Percentiles rank a stretch among this genome's conserved stretches.
Evolutionary conservation across 768 basidiomycete species (phyloP).

Genomic region (Rhizopogon rudus): DNA sequence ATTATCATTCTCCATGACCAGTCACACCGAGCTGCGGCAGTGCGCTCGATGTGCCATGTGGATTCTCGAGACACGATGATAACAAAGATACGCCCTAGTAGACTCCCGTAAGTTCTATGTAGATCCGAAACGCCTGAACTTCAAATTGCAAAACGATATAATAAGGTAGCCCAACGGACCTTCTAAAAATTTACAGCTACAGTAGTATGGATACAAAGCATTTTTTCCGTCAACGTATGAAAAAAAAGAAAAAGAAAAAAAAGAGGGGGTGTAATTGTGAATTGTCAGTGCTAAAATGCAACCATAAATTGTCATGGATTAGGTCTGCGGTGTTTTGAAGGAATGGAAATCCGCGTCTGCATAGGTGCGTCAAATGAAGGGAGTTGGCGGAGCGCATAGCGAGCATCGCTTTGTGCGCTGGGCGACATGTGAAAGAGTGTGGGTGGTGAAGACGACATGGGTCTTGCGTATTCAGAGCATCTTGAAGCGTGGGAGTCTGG

Average conservation of each 20-base stretch:
- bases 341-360: not conserved
- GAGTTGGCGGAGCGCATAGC: conserved; percentile 4
- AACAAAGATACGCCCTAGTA: no score
- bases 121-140: not conserved
- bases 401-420: not conserved
- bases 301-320: not conserved
- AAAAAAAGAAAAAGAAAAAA: not conserved
- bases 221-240: not conserved
- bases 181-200: conserved; percentile 4
- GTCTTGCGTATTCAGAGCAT: conserved; percentile 1
- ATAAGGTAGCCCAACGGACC: not conserved
- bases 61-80: no score
- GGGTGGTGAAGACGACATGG: not conserved
- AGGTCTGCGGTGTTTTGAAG: not conserved
- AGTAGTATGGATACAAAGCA: conserved; percentile 8
- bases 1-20: no score
- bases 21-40: no score
- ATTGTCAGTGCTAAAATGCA: not conserved
- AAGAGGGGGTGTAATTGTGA: not conserved
- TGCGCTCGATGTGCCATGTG: no score
- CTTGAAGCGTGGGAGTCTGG: conserved; percentile 4
- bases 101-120: no score
- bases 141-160: not conserved
- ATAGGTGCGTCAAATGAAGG: conserved; percentile 6
- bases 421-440: not conserved